Base-by-base conservation (phyloP, 108 stramenopile species). In the Cyclotella distinguenda region DNA sequence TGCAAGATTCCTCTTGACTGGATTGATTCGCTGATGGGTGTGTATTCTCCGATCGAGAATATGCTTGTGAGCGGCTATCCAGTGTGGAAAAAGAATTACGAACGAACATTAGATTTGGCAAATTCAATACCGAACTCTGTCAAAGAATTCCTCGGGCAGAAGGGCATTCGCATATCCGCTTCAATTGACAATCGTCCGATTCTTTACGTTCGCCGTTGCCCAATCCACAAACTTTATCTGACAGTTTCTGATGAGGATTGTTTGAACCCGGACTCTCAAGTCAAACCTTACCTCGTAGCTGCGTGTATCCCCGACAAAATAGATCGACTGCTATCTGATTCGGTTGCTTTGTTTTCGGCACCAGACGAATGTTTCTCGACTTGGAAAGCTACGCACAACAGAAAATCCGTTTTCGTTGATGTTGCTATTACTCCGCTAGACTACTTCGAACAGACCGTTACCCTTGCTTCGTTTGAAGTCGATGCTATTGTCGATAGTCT, bases 281-380 rank as follows among this genome's bases (percentile, higher is more conserved):
- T 38, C 10, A 32, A 25, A 33, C 45, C n/a, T 47, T 10, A 59
- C 35, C 57, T 48, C 27, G n/a, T n/a, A 26, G 45, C 47, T 5
- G 6, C 22, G 3, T 30, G 43, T 30, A 15, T 52, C 18, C 58
- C 42, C 21, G 23, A 68, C 12, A 8, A 45, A 1, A 11, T 43
- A 5, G 55, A 47, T 21, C 19, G 26, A 11, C 15, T 68, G 3
- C 45, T 60, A 2, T 34, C 59, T 34, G 56, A 54, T 10, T 21
- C 47, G 5, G 6, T 57, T 9, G 23, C 42, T 4, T 39, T 49
- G 33, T 46, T 49, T 15, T 11, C 56, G 30, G 39, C 23, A 32
- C 67, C 59, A 30, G 46, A 68, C 13, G 46, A 47, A 6, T 40
- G 10, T 26, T 58, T 68, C 35, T 34, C 56, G 22, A 59, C 67